Evolutionary conservation across 306 rosid species (phyloP), one percentile per base, ranked within the genome.

Genomic region (Erythrophleum fordii): DNA sequence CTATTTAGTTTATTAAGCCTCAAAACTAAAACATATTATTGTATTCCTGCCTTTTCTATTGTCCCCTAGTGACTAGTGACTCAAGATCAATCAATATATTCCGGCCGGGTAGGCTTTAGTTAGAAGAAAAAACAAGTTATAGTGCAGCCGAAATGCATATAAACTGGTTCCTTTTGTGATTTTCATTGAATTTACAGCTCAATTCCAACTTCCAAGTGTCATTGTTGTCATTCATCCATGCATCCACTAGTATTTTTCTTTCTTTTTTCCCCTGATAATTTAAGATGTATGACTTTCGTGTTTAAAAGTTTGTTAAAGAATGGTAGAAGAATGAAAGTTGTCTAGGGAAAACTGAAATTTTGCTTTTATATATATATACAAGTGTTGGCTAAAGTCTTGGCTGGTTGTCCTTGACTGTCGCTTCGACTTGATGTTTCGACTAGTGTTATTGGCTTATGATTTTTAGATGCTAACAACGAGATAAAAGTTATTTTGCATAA

Each of bases 151-250:
- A 55, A 37, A 44, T 44, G 28, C 26, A 62, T 34, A 25, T 44
- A 71, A 53, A 61, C 48, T 25, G 60, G 2, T 61, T 73, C 42
- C 34, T 77, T 83, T 42, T 44, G 51, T 73, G 71, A 65, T 72
- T 72, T 78, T 73, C 41, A 44, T 73, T 58, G 73, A 74, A 73
- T 78, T 67, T 83, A 73, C 86, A 83, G 71, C 80, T 78, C 86
- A 78, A 71, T 65, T 65, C 37, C 76, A 46, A 73, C 71, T 64
- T 64, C 69, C 25, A 18, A 37, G 71, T 37, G 17, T 65, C 69
- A 31, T 62, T 64, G 70, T 64, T 35, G 22, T 65, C 48, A n/a
- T 34, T 64, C 11, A 35, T 18, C 6, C 71, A 35, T 35, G 55
- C 20, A 49, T 22, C 55, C 55, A 49, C 55, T 5, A 49, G 55